Evolutionary conservation across 2,329 filamentous ascomycete genomes (phyloP).

Genomic region (Fusarium verrucosum): DNA sequence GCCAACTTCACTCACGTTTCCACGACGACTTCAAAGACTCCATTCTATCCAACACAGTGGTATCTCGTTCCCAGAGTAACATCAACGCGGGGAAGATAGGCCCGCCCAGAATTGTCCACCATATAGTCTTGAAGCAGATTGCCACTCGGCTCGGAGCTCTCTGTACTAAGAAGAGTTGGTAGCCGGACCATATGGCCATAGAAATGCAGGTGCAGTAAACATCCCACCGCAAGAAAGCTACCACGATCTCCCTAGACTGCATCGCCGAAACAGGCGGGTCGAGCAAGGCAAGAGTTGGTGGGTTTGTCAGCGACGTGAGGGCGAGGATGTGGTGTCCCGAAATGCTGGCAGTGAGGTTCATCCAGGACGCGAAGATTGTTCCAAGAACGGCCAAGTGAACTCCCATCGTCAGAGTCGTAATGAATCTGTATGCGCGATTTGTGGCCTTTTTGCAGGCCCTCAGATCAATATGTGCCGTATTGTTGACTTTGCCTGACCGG

Average conservation of each 20-base stretch:
- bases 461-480: not conserved
- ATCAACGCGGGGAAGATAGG: slow-evolving; percentile 33
- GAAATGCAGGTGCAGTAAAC: slow-evolving; percentile 35
- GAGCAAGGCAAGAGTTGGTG: slow-evolving; percentile 26
- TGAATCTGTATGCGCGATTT: slow-evolving; percentile 17
- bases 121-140: not conserved
- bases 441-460: not conserved
- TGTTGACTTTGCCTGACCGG: not conserved
- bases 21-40: not conserved
- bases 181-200: slow-evolving; percentile 28
- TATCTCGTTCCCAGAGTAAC: slow-evolving; percentile 28
- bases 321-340: slow-evolving; percentile 25
- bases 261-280: slow-evolving; percentile 11
- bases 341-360: not conserved
- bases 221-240: slow-evolving; percentile 36
- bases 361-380: slow-evolving; percentile 8
- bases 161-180: slow-evolving; percentile 10
- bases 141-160: not conserved
- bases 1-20: slow-evolving; percentile 10
- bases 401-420: not conserved
- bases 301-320: slow-evolving; percentile 18
- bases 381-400: slow-evolving; percentile 21
- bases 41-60: not conserved
- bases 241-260: slow-evolving; percentile 25
- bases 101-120: slow-evolving; percentile 22